Base-by-base conservation (phyloP, 2,329 filamentous ascomycete species). In the Dryadomyces sulphureus region DNA sequence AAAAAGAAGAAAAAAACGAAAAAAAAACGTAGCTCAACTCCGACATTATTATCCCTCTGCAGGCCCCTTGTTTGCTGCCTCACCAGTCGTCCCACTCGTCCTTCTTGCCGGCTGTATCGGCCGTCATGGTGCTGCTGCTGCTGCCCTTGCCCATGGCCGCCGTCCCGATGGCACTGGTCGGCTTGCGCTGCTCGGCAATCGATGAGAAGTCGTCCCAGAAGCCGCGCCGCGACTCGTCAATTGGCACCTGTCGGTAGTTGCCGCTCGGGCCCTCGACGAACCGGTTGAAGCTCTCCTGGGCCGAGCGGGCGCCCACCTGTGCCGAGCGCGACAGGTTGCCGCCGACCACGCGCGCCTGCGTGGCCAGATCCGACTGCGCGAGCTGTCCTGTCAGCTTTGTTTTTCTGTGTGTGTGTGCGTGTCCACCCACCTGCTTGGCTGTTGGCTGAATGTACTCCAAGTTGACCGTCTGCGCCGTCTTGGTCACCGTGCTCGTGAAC, bases 151-250 rank as follows among this genome's bases (percentile, higher is more conserved):
- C 70, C 72, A 78, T 77, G 19, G 74, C 74, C 48, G 71, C 67
- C 19, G 75, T 79, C 27, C 75, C 75, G 50, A 79, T 74, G 2
- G 73, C 65, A 54, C 65, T 73, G 48, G 64, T 62, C 17, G 50
- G 49, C 50, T 56, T 57, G 48, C 65, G 62, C 56, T 75, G 68
- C 64, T 81, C 74, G 0, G 78, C 81, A 22, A 81, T 62, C 24
- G 74, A 77, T 0, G 87, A 81, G 63, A 96, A 94, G 54, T 83
- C 82, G 60, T 94, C 89, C 89, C 89, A 95, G 64, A 94, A 94
- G 54, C 84, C 82, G 59, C 82, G 82, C 63, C 81, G 84, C 74
- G 61, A 82, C 72, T 68, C 70, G 56, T 79, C 70, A 44, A 77
- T 56, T 47, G 62, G 66, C 45, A 58, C 64, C 47, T 62, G 58